Evolutionary conservation across 1,284 basidiomycete species (phyloP), one percentile per base, ranked within the genome.

Genomic region (Ustilago vetiveriae): DNA sequence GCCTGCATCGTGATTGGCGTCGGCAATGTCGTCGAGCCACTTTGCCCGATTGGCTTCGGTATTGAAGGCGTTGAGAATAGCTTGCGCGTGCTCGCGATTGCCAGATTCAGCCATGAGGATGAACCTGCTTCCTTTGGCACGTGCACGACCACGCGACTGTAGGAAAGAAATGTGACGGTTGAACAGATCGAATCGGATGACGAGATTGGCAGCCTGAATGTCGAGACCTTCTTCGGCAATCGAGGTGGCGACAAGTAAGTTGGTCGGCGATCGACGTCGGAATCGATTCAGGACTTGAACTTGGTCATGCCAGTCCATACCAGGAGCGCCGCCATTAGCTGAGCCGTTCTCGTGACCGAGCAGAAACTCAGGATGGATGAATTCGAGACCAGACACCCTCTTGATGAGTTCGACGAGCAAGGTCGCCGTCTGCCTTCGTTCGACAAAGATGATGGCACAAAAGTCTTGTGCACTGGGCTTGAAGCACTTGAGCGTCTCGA

Each of bases 171-270:
- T 68, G 43, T 74, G 73, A 6, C 60, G 55, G 32, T 52, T 59
- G 49, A 74, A 74, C 9, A 76, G 58, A 38, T 78, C 74, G 48
- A 76, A 75, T 7, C 75, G 67, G 14, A 78, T 59, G 6, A 78
- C 72, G 21, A 73, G 51, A 35, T 78, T 76, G 51, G 72, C 71
- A 0, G 69, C 64, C 33, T 59, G 63, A 32, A 78, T 72, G 51
- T 76, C 75, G 38, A 77, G 48, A 0, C 75, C 75, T 32, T 77
- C 75, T 38, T 77, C 75, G 9, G 67, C 57, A 45, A 77, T 75
- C 19, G 58, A 71, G 6, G 75, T 77, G 2, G 75, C 67, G 9
- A 77, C 46, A n/a, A 77, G 57, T 6, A 77, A 48, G 26, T 77
- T 77, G 22, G 72, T 75, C 6, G 69, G 65, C 2, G 47, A 44